These are phyloP conservation scores for Clathrus columnatus DNA, from an alignment of 768 basidiomycete genomes.

Conservation along the genomic window DNA sequence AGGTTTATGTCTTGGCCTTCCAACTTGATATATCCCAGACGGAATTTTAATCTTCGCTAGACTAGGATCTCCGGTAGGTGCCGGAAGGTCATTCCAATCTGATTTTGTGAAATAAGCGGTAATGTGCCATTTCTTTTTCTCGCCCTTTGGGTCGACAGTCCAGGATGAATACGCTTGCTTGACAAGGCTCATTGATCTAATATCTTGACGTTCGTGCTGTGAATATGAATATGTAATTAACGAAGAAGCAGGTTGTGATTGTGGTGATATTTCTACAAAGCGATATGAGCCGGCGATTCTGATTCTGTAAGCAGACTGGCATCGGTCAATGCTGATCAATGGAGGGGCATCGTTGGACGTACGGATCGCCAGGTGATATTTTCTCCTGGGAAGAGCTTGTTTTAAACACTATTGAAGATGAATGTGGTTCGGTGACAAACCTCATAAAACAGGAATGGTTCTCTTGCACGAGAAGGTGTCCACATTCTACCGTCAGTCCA, in stretches of 20 bases:
- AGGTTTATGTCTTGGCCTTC: slow-evolving; percentile 30
- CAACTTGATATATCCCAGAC: slow-evolving; percentile 36
- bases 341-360: neutral
- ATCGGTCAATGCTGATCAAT: neutral
- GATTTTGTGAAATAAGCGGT: slow-evolving; percentile 48
- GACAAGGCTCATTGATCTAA: slow-evolving; percentile 48
- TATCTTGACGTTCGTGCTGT: slow-evolving; percentile 47
- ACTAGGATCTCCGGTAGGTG: slow-evolving; percentile 36
- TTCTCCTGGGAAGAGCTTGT: slow-evolving; percentile 4
- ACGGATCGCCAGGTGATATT: slow-evolving; percentile 5
- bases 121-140: slow-evolving; percentile 58
- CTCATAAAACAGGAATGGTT: slow-evolving; percentile 68
- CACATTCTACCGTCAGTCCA: slow-evolving; percentile 68
- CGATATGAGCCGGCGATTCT: slow-evolving; percentile 27
- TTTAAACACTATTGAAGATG: neutral
- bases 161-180: slow-evolving; percentile 69
- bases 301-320: neutral
- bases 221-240: too few relatives aligned
- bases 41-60: slow-evolving; percentile 38
- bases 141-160: slow-evolving; percentile 37
- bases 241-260: slow-evolving; percentile 39
- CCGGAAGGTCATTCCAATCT: slow-evolving; percentile 38
- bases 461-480: slow-evolving; percentile 59
- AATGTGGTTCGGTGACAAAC: slow-evolving; percentile 15
- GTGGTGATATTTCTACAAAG: slow-evolving; percentile 49